Base-by-base conservation (phyloP, 2,329 filamentous ascomycete species). In the Aspergillus sp. region DNA sequence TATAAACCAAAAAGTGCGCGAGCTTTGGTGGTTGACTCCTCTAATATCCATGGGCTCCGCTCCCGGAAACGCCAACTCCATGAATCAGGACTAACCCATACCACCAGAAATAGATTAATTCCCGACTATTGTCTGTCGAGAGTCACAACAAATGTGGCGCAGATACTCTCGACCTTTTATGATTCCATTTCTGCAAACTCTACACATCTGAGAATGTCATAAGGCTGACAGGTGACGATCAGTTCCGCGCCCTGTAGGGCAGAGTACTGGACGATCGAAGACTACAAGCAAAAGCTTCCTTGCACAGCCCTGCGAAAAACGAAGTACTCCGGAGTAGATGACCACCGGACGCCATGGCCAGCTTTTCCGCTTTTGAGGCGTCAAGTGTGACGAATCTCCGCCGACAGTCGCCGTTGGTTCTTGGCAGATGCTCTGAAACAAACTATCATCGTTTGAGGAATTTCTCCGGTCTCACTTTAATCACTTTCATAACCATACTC, bases 351-450 rank as follows among this genome's bases (percentile, higher is more conserved):
- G 36, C 22, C 13, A 49, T 48, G 43, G 18, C 34, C 18, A 43
- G 36, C 11, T n/a, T 22, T 15, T 39, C 34, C 34, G 34, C 22
- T 41, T 17, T 20, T 43, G 32, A 47, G 15, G 51, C 3, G 15
- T 26, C 13, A 17, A 88, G 80, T 12, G 42, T 42, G 55, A 13
- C 22, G 43, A 53, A 36, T 39, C 15, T 42, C 44, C 30, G 43
- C 44, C 30, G 43, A 26, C 36, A 44, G 2, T 38, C 13, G 20
- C 48, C 54, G 13, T 48, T 34, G 20, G 32, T 22, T 5, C 58
- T 60, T 61, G 53, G 56, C 59, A 53, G 22, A 20, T 17, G 22
- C 8, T 9, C 30, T 61, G 53, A 61, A 61, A 61, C 59, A 57
- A 36, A 20, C 56, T 58, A 55, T 43, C 36, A 18, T 54, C 48